Evolutionary conservation across 75 land plant species (phyloP).

Genomic region (Pseudotsuga menziesii): DNA sequence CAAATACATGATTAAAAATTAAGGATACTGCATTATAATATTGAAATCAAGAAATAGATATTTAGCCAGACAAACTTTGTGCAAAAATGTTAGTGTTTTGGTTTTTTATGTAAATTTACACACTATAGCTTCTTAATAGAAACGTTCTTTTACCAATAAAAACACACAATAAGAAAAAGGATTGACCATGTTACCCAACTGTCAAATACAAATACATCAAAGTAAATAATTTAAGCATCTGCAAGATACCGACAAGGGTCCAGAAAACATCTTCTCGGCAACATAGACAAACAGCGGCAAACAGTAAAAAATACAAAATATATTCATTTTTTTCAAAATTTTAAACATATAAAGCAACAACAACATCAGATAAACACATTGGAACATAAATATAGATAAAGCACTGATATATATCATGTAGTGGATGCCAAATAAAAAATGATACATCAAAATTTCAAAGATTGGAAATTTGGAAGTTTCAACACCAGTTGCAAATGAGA

Average conservation of each 20-base stretch:
- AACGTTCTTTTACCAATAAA: neutral
- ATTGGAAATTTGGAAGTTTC: neutral
- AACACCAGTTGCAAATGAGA: no score
- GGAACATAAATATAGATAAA: neutral
- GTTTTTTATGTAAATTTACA: neutral
- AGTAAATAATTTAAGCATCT: no score
- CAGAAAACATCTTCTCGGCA: neutral
- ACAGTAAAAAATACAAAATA: neutral
- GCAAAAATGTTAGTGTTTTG: neutral
- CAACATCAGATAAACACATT: neutral
- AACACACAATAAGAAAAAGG: neutral
- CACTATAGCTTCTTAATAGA: neutral
- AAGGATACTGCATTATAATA: neutral
- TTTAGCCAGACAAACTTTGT: neutral
- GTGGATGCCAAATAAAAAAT: neutral
- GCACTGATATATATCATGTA: neutral
- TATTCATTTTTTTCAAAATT: neutral
- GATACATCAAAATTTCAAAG: neutral
- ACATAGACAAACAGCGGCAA: neutral
- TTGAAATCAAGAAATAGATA: neutral
- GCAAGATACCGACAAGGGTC: neutral
- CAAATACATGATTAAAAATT: constrained; percentile 1
- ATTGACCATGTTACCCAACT: neutral
- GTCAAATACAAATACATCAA: neutral
- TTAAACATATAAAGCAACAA: neutral